Base-by-base conservation (phyloP, 306 rosid species). In the Vachellia pachyceras region DNA sequence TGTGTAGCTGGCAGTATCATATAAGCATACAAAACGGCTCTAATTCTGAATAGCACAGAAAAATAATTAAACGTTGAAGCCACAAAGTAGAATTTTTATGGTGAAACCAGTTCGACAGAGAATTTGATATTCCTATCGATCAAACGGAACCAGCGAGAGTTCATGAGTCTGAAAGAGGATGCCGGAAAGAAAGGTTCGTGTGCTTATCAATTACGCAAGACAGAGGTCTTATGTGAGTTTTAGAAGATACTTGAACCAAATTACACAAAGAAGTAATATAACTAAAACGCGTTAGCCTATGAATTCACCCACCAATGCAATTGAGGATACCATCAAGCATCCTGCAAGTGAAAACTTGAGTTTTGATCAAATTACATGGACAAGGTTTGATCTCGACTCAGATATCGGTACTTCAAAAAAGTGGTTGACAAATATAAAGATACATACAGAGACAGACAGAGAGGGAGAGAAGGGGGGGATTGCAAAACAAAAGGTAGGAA, bases 231-330 rank as follows among this genome's bases (percentile, higher is more conserved):
- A 41, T 20, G 2, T 3, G 4, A 6, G 37, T 9, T 9, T 10
- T 3, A 4, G 11, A 8, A 70, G 22, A 18, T 39, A 39, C 12
- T 36, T 66, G 33, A 69, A 44, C 50, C 18, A 61, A 29, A 12
- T 61, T 29, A 29, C 18, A 13, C 68, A 55, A n/a, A 61, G 25
- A 25, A 60, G 5, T 25, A 10, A 60, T 10, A 60, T 0, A 60
- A 60, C 15, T 60, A 23, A 60, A 23, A 25, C 25, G 52, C 22
- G 18, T 47, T 18, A 40, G n/a, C 44, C 46, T 33, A 63, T 66
- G 20, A 73, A 68, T 41, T 72, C 77, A 79, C 85, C 80, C 84
- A 91, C 92, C 91, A 73, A 77, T 70, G 84, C 92, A 89, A 84
- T 63, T 84, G 72, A 74, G 76, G 47, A 89, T 78, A 87, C 85